A percentile compares a stretch with the other conserved stretches of the same genome.
Evolutionary conservation across 208 protist species (phyloP).

Genomic region (Leishmania turanica): DNA sequence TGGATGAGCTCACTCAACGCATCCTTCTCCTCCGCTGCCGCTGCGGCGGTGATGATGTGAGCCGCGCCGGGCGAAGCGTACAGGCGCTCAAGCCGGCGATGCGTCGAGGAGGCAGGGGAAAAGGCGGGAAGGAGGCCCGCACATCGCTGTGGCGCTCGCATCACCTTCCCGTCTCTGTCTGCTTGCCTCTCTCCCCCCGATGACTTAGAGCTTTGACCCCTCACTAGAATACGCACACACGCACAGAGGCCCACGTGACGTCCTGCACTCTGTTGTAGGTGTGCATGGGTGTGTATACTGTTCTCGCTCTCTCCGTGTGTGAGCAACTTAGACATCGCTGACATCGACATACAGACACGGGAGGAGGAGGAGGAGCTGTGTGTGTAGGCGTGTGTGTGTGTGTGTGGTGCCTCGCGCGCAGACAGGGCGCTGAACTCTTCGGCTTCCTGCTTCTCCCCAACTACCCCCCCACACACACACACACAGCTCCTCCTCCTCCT

Average conservation of each 20-base stretch:
- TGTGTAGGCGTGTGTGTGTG: too few relatives aligned
- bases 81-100: neutral
- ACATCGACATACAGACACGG: neutral
- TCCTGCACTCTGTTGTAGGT: neutral
- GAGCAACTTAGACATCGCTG: neutral
- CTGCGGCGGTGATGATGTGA: neutral
- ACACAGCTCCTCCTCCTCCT: too few relatives aligned
- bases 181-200: neutral
- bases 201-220: neutral
- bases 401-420: neutral
- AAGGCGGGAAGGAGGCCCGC: neutral
- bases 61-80: neutral
- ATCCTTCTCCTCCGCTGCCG: neutral
- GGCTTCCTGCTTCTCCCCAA: neutral
- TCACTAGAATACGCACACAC: conserved; percentile 6
- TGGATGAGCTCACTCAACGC: conserved; percentile 9
- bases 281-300: neutral
- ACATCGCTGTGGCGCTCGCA: neutral
- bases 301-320: neutral
- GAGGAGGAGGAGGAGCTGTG: neutral
- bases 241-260: neutral
- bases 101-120: neutral
- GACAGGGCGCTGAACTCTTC: neutral
- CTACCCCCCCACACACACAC: neutral
- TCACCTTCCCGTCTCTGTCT: neutral